These are phyloP conservation scores for Cryomyces antarcticus DNA, from an alignment of 495 filamentous ascomycete genomes.

Conservation along the genomic window DNA sequence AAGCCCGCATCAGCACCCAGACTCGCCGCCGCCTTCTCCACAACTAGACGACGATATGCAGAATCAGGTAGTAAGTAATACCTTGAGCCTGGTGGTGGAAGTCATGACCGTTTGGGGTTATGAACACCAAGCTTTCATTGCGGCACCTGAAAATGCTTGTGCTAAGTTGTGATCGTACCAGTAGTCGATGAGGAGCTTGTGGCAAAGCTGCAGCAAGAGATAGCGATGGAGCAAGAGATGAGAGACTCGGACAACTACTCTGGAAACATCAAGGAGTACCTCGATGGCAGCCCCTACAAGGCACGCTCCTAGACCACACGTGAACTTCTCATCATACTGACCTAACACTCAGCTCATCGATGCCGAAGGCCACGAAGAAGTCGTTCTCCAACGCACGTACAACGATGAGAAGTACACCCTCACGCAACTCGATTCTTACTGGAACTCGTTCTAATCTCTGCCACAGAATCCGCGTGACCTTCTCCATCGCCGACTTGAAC, in stretches of 20 bases:
- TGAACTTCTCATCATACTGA: no score
- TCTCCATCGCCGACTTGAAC: slow-evolving; percentile 83
- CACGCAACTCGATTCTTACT: not conserved
- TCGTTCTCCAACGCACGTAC: slow-evolving; percentile 61
- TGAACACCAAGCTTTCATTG: no score
- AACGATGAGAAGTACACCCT: slow-evolving; percentile 58
- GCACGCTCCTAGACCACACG: no score
- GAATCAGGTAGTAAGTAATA: no score
- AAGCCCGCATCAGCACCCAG: not conserved
- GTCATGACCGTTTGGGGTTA: no score
- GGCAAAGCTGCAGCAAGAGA: slow-evolving; percentile 58
- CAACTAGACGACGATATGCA: not conserved
- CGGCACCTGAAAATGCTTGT: no score
- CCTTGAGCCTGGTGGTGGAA: no score
- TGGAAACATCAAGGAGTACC: slow-evolving; percentile 45
- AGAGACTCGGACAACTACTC: slow-evolving; percentile 38
- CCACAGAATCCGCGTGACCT: slow-evolving; percentile 82
- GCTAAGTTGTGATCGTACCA: no score
- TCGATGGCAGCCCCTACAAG: slow-evolving; percentile 46
- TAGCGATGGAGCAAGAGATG: slow-evolving; percentile 37
- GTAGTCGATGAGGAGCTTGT: slow-evolving; percentile 48
- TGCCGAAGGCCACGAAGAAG: slow-evolving; percentile 76
- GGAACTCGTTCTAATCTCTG: no score
- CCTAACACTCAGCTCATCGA: no score
- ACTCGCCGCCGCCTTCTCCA: slow-evolving; percentile 2